Evolutionary conservation across 2,329 filamentous ascomycete species (phyloP).

Genomic region (Aspergillus puulaauensis): DNA sequence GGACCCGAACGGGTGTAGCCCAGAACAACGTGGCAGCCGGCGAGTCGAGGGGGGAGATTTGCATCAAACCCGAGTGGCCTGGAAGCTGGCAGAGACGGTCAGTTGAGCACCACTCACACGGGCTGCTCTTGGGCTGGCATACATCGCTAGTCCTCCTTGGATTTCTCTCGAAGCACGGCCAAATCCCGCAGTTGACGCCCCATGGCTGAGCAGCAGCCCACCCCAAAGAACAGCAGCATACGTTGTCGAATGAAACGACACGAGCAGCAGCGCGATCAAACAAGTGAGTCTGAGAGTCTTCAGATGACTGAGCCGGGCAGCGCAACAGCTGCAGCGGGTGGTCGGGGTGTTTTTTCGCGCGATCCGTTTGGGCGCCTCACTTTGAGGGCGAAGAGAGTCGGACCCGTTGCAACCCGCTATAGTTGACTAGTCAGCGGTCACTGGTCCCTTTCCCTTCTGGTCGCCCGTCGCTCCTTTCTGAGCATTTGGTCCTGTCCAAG

Average conservation of each 20-base stretch:
- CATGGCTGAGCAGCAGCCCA: slow-evolving; percentile 9
- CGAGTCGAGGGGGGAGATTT: slow-evolving; percentile 20
- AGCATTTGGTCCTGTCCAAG: not conserved
- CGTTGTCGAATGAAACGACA: slow-evolving; percentile 8
- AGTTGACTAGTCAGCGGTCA: not conserved
- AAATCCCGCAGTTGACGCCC: slow-evolving; percentile 16
- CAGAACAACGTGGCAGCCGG: slow-evolving; percentile 23
- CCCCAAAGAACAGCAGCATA: slow-evolving; percentile 1
- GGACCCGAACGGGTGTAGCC: slow-evolving; percentile 20
- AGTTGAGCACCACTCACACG: slow-evolving; percentile 7
- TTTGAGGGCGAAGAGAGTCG: slow-evolving; percentile 18
- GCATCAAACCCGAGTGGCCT: slow-evolving; percentile 14
- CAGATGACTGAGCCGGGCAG: slow-evolving; percentile 16
- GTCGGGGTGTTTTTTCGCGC: slow-evolving; percentile 22
- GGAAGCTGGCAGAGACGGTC: slow-evolving; percentile 10
- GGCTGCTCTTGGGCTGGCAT: slow-evolving; percentile 3
- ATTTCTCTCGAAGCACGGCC: not conserved
- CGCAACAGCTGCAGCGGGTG: slow-evolving; percentile 15
- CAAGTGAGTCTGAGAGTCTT: slow-evolving; percentile 1
- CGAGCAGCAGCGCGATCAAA: not conserved
- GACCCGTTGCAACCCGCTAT: not conserved
- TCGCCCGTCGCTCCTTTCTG: not conserved
- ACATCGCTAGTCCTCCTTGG: not conserved
- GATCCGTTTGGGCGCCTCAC: slow-evolving; percentile 43
- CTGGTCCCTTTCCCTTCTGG: not conserved